Base-by-base conservation (phyloP, 352 stramenopile genomes). In the Phytophthora pini region DNA sequence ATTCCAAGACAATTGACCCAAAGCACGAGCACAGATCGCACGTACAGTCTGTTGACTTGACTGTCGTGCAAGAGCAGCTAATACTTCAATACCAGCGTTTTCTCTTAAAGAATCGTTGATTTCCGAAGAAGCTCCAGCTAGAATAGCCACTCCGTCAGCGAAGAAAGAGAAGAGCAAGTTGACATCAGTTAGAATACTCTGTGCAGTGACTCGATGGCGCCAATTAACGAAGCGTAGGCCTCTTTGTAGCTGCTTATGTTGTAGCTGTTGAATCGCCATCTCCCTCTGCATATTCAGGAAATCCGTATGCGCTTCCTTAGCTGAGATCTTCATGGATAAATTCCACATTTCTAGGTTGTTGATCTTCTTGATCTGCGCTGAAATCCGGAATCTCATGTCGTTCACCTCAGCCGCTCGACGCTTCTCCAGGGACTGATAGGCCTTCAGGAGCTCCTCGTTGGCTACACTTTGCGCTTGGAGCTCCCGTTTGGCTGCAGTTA, bases 331-430 rank as follows among this genome's bases (percentile, higher is more conserved):
- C 41, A 94, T 72, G 56, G 82, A 82, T 22, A 91, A 53, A 46
- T 90, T 93, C 86, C 86, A 94, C 82, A 94, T 92, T 49, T 92
- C 80, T 17, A 93, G 74, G 57, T 80, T 80, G 56, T 86, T 89
- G 57, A 93, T 90, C 45, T 82, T 84, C 27, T 70, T 76, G 45
- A 92, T 79, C 65, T 94, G 86, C 29, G 80, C 59, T 8, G 70
- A 59, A 39, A 94, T 89, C 38, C 86, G 79, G 48, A 91, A 90
- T 17, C 76, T 80, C 80, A 93, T 88, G 47, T 94, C 86, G 62
- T 93, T 94, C 44, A 80, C 88, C 56, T 94, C 86, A 0, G 79
- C 72, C 4, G 86, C 84, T 12, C 82, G 80, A 4, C 84, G 84
- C 50, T 93, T 88, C 52, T 94, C 84, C 0, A 94, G 72, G 1